These are phyloP conservation scores for Coemansia sp. DNA, from an alignment of 192 early-diverging fungal genomes.

Conservation along the genomic window DNA sequence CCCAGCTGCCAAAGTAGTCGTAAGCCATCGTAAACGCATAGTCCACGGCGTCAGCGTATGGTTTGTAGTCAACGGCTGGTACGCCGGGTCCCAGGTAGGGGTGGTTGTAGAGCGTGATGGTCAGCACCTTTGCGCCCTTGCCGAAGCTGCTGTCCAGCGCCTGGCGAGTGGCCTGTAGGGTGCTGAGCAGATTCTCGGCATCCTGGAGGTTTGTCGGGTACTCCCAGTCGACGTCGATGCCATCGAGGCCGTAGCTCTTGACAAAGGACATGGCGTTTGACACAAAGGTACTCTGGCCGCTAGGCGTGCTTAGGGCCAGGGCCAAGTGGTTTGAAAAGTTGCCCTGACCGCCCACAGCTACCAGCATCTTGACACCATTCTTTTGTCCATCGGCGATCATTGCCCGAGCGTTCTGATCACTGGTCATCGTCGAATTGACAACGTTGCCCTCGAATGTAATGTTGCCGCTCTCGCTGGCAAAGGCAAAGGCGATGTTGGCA, in stretches of 20 bases:
- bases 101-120: conserved; percentile 65
- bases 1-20: conserved; percentile 67
- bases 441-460: conserved; percentile 45
- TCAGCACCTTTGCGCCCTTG: conserved; percentile 58
- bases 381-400: conserved; percentile 41
- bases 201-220: conserved; percentile 61
- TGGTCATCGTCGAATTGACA: conserved; percentile 54
- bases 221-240: conserved; percentile 80
- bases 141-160: conserved; percentile 56
- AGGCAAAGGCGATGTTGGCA: conserved; percentile 64
- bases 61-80: conserved; percentile 57
- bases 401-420: conserved; percentile 32
- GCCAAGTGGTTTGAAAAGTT: conserved; percentile 61
- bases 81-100: conserved; percentile 61
- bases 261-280: conserved; percentile 56
- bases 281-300: conserved; percentile 56
- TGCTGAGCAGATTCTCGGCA: conserved; percentile 56
- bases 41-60: conserved; percentile 61
- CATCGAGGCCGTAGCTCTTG: conserved; percentile 62
- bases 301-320: conserved; percentile 57
- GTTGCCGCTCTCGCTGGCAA: conserved; percentile 31
- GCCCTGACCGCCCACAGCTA: conserved; percentile 74
- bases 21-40: conserved; percentile 73
- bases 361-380: conserved; percentile 57
- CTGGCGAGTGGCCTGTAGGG: conserved; percentile 60